Evolutionary conservation across 495 filamentous ascomycete genomes (phyloP).

Genomic region (Rusavskia elegans): DNA sequence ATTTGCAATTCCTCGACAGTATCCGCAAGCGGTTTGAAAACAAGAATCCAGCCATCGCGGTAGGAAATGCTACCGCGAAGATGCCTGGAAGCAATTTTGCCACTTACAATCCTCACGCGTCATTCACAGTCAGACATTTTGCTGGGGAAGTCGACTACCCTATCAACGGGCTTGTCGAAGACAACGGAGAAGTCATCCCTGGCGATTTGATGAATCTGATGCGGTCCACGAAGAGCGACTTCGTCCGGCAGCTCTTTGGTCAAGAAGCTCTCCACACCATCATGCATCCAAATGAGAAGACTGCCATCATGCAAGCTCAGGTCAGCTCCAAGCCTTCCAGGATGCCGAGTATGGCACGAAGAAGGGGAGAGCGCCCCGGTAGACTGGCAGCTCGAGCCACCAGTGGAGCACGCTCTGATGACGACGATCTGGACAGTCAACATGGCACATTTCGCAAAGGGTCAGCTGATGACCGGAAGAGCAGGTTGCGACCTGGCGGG

Average conservation of each 20-base stretch:
- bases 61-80: constrained; percentile 48
- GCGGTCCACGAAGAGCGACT: constrained; percentile 69
- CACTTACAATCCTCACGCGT: constrained; percentile 57
- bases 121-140: constrained; percentile 86
- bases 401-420: constrained; percentile 30
- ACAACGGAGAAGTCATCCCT: constrained; percentile 90
- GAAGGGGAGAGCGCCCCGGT: constrained; percentile 38
- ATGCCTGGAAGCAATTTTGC: constrained; percentile 67
- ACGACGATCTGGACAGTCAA: constrained; percentile 36
- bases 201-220: constrained; percentile 94
- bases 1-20: constrained; percentile 78
- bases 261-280: constrained; percentile 85
- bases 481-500: constrained; percentile 22
- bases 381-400: constrained; percentile 20
- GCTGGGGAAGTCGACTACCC: constrained; percentile 96
- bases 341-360: constrained; percentile 80
- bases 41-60: constrained; percentile 78
- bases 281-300: constrained; percentile 77
- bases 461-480: constrained; percentile 20
- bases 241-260: constrained; percentile 78
- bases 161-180: constrained; percentile 68
- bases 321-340: constrained; percentile 88
- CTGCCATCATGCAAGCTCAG: constrained; percentile 87
- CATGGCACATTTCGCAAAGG: constrained; percentile 23
- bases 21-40: constrained; percentile 83